A percentile compares a stretch with the other conserved stretches of the same genome.
phyloP scores from a whole-genome alignment of 1,284 basidiomycete species.

The Meira miltonrushii region DNA sequence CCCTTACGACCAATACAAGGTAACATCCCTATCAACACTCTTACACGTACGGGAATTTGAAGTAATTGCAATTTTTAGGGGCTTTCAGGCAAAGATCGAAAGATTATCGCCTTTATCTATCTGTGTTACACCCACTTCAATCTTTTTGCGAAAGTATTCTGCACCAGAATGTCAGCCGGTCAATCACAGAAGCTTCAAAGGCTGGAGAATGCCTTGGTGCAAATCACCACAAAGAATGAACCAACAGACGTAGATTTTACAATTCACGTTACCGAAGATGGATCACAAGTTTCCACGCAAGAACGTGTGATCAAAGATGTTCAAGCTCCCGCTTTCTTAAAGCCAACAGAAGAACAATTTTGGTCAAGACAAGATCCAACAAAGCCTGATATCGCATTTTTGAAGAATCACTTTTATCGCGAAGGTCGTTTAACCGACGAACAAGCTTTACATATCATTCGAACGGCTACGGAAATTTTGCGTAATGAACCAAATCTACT shows the following conservation, averaged over 20 bases:
- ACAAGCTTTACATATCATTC: conserved; percentile 61
- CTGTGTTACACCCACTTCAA: no score
- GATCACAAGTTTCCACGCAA: conserved; percentile 53
- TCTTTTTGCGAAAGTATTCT: no score
- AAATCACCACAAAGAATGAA: conserved; percentile 43
- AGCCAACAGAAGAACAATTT: conserved; percentile 89
- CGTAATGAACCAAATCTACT: conserved; percentile 80
- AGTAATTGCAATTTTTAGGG: no score
- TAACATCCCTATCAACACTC: no score
- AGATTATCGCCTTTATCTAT: no score
- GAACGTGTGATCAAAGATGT: conserved; percentile 55
- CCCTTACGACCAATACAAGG: no score
- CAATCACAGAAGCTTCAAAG: conserved; percentile 1
- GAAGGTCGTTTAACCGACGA: conserved; percentile 63
- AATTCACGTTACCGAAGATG: conserved; percentile 54
- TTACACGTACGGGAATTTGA: no score
- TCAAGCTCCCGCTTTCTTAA: conserved; percentile 68
- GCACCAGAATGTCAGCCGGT: no score
- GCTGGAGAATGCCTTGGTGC: conserved; percentile 32
- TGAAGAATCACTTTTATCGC: conserved; percentile 98
- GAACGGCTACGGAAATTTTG: conserved; percentile 68
- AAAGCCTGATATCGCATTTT: conserved; percentile 71
- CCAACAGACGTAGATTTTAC: conserved; percentile 54
- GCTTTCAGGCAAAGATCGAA: no score
- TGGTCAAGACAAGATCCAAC: conserved; percentile 45